Evolutionary conservation across 768 basidiomycete genomes (phyloP).

Genomic region (Sporobolomyces roseus): DNA sequence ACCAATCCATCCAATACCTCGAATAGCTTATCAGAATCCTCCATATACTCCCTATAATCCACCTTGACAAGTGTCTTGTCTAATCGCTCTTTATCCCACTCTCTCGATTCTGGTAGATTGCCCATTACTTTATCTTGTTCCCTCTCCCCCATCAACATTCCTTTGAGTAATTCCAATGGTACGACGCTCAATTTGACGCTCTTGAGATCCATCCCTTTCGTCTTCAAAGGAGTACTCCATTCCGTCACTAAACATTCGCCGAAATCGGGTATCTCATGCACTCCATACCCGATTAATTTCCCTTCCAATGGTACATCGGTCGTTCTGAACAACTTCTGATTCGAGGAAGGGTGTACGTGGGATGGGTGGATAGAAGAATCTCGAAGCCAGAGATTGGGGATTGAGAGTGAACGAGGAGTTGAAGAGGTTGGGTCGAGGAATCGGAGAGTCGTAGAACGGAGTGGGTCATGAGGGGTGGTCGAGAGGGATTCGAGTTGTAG

Average conservation of each 20-base stretch:
- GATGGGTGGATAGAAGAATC: conserved; percentile 72
- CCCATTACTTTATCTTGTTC: neutral
- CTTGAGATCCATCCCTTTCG: neutral
- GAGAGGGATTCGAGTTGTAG: conserved; percentile 23
- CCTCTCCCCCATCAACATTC: conserved; percentile 36
- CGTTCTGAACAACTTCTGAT: conserved; percentile 69
- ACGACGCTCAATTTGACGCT: conserved; percentile 33
- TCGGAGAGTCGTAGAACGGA: conserved; percentile 9
- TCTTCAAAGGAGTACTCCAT: conserved; percentile 57
- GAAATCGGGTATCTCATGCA: conserved; percentile 48
- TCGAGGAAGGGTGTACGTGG: conserved; percentile 72
- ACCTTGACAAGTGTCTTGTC: conserved; percentile 51
- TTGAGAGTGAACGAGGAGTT: neutral
- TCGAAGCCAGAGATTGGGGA: conserved; percentile 73
- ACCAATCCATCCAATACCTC: conserved; percentile 65
- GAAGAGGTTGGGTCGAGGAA: conserved; percentile 1
- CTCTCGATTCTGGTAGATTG: conserved; percentile 16
- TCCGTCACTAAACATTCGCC: conserved; percentile 50
- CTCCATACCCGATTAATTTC: conserved; percentile 52
- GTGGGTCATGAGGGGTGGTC: conserved; percentile 6
- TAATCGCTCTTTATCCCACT: conserved; percentile 51
- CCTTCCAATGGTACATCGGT: conserved; percentile 62
- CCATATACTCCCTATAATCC: conserved; percentile 56
- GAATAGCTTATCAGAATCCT: conserved; percentile 54
- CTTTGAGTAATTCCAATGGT: conserved; percentile 34